Conservation (phyloP, 163 green algal genomes). For the Scenedesmus sp. region DNA sequence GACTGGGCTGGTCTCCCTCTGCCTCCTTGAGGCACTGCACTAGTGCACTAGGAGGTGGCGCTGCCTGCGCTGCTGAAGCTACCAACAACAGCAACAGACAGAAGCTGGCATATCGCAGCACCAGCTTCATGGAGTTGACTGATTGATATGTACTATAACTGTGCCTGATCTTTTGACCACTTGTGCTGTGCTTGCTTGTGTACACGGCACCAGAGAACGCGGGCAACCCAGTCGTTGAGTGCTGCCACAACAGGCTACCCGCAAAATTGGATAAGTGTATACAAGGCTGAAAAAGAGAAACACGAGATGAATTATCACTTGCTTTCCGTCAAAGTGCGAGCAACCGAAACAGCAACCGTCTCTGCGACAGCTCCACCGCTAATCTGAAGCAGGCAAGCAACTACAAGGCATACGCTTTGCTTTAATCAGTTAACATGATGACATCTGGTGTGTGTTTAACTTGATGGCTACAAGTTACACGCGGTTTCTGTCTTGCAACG, state of each 20-base stretch:
- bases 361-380: neutral
- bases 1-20: neutral
- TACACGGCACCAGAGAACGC: neutral
- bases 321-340: neutral
- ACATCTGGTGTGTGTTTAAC: neutral
- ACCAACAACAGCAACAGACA: neutral
- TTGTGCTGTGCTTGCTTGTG: neutral
- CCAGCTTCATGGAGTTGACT: neutral
- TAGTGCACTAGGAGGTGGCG: neutral
- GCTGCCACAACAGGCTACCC: neutral
- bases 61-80: neutral
- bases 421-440: neutral
- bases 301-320: neutral
- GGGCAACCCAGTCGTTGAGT: neutral
- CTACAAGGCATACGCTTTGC: neutral
- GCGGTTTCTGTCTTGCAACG: neutral
- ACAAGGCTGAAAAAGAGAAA: too few relatives aligned
- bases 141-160: neutral
- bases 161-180: neutral
- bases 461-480: neutral
- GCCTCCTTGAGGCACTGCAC: neutral
- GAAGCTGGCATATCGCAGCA: neutral
- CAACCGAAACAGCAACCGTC: slow-evolving; percentile 8
- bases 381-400: neutral
- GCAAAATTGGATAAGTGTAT: neutral